Conservation (phyloP, 176 grass and related monocot species). For the Carex scoparia region DNA sequence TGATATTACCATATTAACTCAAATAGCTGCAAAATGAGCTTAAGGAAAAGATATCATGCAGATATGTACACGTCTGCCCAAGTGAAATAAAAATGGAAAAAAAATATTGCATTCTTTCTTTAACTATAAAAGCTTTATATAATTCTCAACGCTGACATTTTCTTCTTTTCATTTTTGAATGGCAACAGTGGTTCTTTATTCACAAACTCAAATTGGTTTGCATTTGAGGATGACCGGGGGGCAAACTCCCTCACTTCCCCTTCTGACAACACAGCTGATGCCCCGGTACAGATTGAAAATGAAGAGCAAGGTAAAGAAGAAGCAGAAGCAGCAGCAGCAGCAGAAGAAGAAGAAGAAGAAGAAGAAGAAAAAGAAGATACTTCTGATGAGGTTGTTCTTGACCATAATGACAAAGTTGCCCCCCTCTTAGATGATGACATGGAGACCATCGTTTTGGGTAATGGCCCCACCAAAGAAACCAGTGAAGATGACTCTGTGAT, state of each 20-base stretch:
- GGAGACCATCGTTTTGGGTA: conserved; percentile 25
- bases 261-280: conserved; percentile 43
- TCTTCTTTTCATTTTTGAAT: conserved; percentile 33
- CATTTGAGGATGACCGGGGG: conserved; percentile 86
- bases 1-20: neutral
- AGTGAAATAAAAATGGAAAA: neutral
- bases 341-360: neutral
- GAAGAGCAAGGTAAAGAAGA: conserved; percentile 22
- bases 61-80: neutral
- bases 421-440: conserved; percentile 24
- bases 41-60: neutral
- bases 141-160: neutral
- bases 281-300: conserved; percentile 19
- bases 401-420: conserved; percentile 17
- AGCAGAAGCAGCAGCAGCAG: too few relatives aligned
- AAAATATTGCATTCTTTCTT: conserved; percentile 3
- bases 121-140: neutral
- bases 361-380: conserved; percentile 12
- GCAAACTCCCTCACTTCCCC: conserved; percentile 44
- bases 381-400: conserved; percentile 24
- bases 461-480: conserved; percentile 17
- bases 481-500: neutral
- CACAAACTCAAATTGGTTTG: conserved; percentile 98
- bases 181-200: conserved; percentile 60
- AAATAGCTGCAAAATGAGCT: neutral